Evolutionary conservation across 805 yeast species (phyloP), one percentile per base, ranked within the genome.

Genomic region (Sungouiozyma intestinalis): DNA sequence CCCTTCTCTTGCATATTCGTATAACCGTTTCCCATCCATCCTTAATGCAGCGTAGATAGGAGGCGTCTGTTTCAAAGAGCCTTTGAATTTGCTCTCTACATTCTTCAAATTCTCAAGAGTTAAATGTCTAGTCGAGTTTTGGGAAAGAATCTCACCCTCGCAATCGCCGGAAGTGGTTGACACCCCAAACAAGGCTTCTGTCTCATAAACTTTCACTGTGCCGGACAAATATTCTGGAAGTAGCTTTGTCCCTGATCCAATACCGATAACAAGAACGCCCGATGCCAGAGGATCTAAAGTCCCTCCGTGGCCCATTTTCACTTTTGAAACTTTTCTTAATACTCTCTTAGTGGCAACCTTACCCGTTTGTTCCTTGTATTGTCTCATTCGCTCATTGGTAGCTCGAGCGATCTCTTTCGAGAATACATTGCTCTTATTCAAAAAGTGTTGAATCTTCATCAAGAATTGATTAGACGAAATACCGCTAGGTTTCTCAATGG

Each of bases 271-370:
- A 35, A 85, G 62, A 1, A 90, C 88, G 9, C 99, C 99, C n/a
- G 87, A 79, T 0, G 99, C 99, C 35, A 85, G 64, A 0, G 97
- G 97, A 55, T 92, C 99, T 33, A 92, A 67, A 0, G 99, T 92
- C 8, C 99, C 99, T 16, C 98, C 99, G 61, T 92, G 99, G 1
- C 99, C 99, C 69, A 90, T 81, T 55, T 92, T 92, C 29, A 88
- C 78, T 52, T 79, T 79, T 4, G 64, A 51, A 3, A 74, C 66
- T 27, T 69, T 68, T 18, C 71, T 65, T 21, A 73, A 67, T 44
- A 74, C 73, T 41, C 74, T 71, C 45, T 73, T 70, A 36, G 76
- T 71, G 32, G 76, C 69, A 42, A 65, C 68, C 40, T 68, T 62
- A 43, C 74, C 67, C 56, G 67, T 62, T 35, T 60, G 49, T 40